phyloP scores from a whole-genome alignment of 2,329 filamentous ascomycete genomes.

The Laburnicola sp. region DNA sequence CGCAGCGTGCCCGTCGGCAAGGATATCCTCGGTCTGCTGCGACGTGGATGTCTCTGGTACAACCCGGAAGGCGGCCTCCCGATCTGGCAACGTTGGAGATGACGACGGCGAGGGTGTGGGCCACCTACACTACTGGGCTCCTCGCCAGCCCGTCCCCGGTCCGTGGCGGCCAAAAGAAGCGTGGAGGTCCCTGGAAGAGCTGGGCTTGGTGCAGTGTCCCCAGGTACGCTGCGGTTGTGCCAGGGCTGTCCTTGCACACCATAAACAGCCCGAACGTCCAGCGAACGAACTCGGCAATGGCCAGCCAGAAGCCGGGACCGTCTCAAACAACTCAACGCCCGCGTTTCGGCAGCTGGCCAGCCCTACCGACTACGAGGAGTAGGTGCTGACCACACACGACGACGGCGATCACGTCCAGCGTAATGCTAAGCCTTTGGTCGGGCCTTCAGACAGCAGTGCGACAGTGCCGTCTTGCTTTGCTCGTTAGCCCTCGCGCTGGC shows the following conservation, averaged over 20 bases:
- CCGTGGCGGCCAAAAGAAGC: constrained; percentile 36
- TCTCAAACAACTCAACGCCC: constrained; percentile 43
- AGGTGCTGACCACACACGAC: constrained; percentile 33
- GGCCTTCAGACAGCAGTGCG: constrained; percentile 40
- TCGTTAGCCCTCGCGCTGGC: constrained; percentile 33
- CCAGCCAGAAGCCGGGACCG: constrained; percentile 33
- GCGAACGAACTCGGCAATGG: constrained; percentile 23
- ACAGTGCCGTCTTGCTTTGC: constrained; percentile 30
- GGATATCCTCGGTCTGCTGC: constrained; percentile 44
- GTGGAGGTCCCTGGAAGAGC: constrained; percentile 37
- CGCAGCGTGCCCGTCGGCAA: constrained; percentile 34
- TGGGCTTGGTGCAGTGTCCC: constrained; percentile 34
- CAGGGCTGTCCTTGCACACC: constrained; percentile 43
- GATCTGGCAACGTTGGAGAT: constrained; percentile 44
- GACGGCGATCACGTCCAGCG: constrained; percentile 35
- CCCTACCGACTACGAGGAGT: constrained; percentile 34
- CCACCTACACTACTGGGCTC: constrained; percentile 27
- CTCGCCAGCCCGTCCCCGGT: constrained; percentile 37
- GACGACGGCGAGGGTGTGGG: constrained; percentile 28
- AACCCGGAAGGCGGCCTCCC: constrained; percentile 40
- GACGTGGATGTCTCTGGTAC: constrained; percentile 40
- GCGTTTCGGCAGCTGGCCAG: constrained; percentile 37
- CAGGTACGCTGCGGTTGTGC: constrained; percentile 34
- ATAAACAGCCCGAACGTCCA: constrained; percentile 30
- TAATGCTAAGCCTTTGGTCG: constrained; percentile 42